Conservation (phyloP, 2,329 filamentous ascomycete species). For the Diaporthe sp. region DNA sequence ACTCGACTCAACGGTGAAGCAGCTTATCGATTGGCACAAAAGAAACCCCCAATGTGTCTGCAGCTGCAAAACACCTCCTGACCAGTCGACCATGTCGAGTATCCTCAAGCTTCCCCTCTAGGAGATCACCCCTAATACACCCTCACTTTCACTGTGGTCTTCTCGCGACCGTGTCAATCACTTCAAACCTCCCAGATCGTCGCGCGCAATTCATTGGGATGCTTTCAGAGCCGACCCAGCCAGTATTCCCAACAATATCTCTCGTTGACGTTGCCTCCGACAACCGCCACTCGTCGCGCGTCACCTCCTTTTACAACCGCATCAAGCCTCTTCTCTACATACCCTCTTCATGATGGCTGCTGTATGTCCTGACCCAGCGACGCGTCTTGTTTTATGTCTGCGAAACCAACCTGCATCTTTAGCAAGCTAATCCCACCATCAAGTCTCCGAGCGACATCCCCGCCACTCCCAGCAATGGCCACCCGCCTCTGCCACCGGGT, state of each 20-base stretch:
- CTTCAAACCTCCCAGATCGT: constrained; percentile 1
- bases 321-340: constrained; percentile 21
- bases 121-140: constrained; percentile 32
- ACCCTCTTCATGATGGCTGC: constrained; percentile 52
- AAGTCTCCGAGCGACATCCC: constrained; percentile 38
- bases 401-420: not conserved
- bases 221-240: constrained; percentile 23
- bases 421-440: constrained; percentile 34
- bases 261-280: constrained; percentile 32
- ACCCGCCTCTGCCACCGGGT: constrained; percentile 46
- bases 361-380: constrained; percentile 49
- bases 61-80: constrained; percentile 29
- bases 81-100: constrained; percentile 40
- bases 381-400: constrained; percentile 1
- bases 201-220: constrained; percentile 35
- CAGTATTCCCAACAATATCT: constrained; percentile 9
- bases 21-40: constrained; percentile 7
- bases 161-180: constrained; percentile 21
- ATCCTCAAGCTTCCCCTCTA: constrained; percentile 35
- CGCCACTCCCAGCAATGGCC: constrained; percentile 12
- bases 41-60: constrained; percentile 25
- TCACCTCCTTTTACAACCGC: constrained; percentile 32
- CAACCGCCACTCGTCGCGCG: constrained; percentile 20
- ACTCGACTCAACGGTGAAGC: constrained; percentile 14
- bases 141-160: constrained; percentile 17